phyloP scores from a whole-genome alignment of 1,284 basidiomycete genomes.

The Ustilago xerochloae region DNA sequence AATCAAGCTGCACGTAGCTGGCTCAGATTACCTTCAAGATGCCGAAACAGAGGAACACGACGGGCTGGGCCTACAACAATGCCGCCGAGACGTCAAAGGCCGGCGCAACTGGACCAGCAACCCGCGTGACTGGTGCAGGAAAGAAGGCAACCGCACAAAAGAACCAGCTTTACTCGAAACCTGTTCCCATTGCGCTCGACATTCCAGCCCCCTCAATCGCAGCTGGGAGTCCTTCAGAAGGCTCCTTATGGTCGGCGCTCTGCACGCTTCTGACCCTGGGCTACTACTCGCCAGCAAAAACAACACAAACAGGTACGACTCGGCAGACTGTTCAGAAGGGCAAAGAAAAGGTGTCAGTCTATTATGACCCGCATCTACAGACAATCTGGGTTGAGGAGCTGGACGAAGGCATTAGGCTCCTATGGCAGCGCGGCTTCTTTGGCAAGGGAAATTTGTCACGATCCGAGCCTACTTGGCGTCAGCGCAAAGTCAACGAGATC shows the following conservation, averaged over 20 bases:
- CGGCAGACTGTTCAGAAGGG: background rate
- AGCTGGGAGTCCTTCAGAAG: background rate
- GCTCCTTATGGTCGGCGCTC: slow-evolving; percentile 19
- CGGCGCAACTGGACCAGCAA: slow-evolving; percentile 5
- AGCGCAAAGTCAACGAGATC: slow-evolving; percentile 67
- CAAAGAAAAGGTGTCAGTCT: slow-evolving; percentile 33
- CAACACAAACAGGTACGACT: background rate
- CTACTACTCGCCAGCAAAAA: slow-evolving; percentile 8
- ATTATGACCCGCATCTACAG: slow-evolving; percentile 47
- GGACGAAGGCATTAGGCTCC: slow-evolving; percentile 66
- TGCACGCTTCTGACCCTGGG: slow-evolving; percentile 30
- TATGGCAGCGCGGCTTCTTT: slow-evolving; percentile 95
- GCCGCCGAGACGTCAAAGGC: slow-evolving; percentile 28
- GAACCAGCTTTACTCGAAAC: slow-evolving; percentile 54
- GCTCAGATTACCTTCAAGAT: slow-evolving; percentile 3
- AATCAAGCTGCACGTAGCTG: too few relatives aligned
- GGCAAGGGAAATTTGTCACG: slow-evolving; percentile 93
- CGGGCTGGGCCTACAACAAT: slow-evolving; percentile 51
- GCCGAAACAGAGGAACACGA: slow-evolving; percentile 44
- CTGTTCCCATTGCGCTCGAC: slow-evolving; percentile 41
- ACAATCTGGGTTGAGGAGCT: slow-evolving; percentile 58
- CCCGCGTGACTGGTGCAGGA: slow-evolving; percentile 50
- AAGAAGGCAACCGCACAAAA: slow-evolving; percentile 57
- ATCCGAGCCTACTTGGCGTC: slow-evolving; percentile 90
- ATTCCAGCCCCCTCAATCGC: background rate